Conservation (phyloP, 352 stramenopile species). For the Pythium grandisporangium region DNA sequence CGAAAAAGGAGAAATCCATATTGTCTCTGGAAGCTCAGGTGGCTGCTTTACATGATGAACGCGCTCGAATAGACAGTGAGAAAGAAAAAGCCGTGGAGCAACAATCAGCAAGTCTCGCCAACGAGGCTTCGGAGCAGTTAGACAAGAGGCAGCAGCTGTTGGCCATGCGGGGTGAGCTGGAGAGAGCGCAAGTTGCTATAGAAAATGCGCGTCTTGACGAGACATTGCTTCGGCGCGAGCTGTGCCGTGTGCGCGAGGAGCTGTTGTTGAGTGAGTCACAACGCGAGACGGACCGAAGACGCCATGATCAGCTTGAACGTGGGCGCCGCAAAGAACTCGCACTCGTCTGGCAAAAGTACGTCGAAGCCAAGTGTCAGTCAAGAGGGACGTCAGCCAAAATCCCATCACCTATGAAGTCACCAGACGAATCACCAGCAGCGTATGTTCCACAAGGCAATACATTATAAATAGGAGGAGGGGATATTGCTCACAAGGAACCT, state of each 20-base stretch:
- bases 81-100: conserved; percentile 11
- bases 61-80: background rate
- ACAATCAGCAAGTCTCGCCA: conserved; percentile 14
- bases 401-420: too few species aligned
- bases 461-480: too few species aligned
- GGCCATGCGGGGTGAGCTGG: conserved; percentile 17
- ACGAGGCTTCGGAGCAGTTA: conserved; percentile 24
- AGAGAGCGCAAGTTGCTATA: conserved; percentile 11
- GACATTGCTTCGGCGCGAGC: conserved; percentile 31
- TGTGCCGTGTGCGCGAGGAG: conserved; percentile 45
- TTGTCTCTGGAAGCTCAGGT: conserved; percentile 4
- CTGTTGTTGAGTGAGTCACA: conserved; percentile 51
- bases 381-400: too few species aligned
- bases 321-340: conserved; percentile 54
- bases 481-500: too few species aligned
- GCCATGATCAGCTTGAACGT: conserved; percentile 33
- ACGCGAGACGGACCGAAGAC: conserved; percentile 35
- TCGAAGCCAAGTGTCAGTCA: conserved; percentile 24
- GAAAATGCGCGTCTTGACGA: conserved; percentile 42
- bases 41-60: conserved; percentile 1
- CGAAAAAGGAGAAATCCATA: background rate
- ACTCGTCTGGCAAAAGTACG: conserved; percentile 70
- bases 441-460: too few species aligned
- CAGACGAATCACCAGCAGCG: too few species aligned
- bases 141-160: conserved; percentile 19